Base-by-base conservation (phyloP, 2,329 filamentous ascomycete genomes). In the Cladosporium sp. region DNA sequence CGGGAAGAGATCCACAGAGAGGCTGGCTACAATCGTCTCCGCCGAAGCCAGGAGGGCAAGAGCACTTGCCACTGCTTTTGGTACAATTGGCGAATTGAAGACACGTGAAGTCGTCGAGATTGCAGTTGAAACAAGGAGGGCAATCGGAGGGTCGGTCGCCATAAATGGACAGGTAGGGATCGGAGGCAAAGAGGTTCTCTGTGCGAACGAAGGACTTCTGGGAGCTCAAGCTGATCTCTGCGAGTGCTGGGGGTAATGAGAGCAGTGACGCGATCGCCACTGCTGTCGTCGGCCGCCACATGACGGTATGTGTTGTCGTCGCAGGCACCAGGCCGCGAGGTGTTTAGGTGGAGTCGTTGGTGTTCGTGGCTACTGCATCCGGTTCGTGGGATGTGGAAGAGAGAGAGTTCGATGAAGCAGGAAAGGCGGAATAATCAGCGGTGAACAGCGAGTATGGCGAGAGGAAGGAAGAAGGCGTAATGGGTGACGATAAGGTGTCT, bases 111-210 rank as follows among this genome's bases (percentile, higher is more conserved):
- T 91, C 92, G 31, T 95, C 93, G 18, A 99, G 86, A 66, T 97
- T 91, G 81, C 95, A 99, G 86, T 99, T 98, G 85, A 99, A 99
- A 83, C 95, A 95, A 74, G 91, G 91, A 62, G 91, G 91, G 76
- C 92, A 95, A 73, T 90, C 87, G 69, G 86, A 86, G 7, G 92
- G 90, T 59, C 91, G 86, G 73, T 90, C 88, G 70, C 87, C 89
- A 79, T 91, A 86, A 56, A 93, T 80, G 44, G 89, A 85, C 75
- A 93, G 62, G 26, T 65, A 60, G 28, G 56, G 56, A 62, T 59
- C 56, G 31, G 64, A 65, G 5, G 56, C 56, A 49, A 65, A 65
- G 56, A 65, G 64, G 49, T 49, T 50, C 18, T 65, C 62, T 16
- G 62, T 59, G 37, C 62, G 62, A 26, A 65, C 62, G 31, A 65